A percentile compares a stretch with the other conserved stretches of the same genome.
Conservation (phyloP, 2,329 filamentous ascomycete species). For the Gaeumannomyces tritici region DNA sequence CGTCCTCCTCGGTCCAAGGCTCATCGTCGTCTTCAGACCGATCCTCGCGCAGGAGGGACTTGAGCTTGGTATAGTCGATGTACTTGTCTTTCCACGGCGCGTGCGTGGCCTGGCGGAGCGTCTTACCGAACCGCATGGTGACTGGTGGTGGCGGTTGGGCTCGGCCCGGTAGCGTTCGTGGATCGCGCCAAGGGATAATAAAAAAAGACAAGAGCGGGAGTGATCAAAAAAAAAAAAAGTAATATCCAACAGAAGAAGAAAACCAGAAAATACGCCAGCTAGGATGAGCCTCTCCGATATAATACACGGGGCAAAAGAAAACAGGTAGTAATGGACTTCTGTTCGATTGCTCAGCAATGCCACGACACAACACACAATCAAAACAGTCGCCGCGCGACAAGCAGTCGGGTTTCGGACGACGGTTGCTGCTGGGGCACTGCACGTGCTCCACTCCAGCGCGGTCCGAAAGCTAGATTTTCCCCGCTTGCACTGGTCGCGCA, state of each 20-base stretch:
- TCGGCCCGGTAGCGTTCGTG: background rate
- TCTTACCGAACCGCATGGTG: conserved; percentile 89
- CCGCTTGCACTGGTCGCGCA: background rate
- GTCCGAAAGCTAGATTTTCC: background rate
- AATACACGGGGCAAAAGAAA: background rate
- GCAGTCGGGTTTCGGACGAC: background rate
- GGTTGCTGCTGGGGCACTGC: background rate
- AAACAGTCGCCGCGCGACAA: background rate
- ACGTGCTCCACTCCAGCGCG: background rate
- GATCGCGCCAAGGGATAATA: background rate
- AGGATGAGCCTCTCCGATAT: background rate
- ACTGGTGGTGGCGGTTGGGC: background rate
- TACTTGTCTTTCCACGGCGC: conserved; percentile 87
- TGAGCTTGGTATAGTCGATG: conserved; percentile 92
- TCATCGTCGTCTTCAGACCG: conserved; percentile 47
- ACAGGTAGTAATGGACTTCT: background rate
- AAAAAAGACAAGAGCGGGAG: background rate
- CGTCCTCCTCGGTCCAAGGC: conserved; percentile 87
- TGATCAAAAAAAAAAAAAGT: background rate
- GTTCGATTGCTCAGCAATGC: background rate
- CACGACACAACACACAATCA: background rate
- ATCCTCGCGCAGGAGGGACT: conserved; percentile 77
- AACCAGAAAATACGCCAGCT: background rate
- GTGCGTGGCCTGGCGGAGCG: conserved; percentile 70
- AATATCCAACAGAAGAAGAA: background rate